A percentile compares a stretch with the other conserved stretches of the same genome.
phyloP scores from a whole-genome alignment of 1,284 basidiomycete genomes.

The Bondarzewia mesenterica region DNA sequence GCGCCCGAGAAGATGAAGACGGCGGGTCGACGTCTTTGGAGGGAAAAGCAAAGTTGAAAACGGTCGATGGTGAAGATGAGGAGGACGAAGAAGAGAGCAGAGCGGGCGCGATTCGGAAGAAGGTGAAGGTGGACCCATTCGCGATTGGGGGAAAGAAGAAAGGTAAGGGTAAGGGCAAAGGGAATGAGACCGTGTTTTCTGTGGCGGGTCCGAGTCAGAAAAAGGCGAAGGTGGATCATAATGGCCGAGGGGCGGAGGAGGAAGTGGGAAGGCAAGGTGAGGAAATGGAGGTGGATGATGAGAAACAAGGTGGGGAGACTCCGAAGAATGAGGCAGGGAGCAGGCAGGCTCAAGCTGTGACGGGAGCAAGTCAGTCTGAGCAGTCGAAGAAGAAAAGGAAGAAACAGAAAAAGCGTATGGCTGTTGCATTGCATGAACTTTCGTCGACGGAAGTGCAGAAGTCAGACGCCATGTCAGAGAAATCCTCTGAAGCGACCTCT shows the following conservation, averaged over 20 bases:
- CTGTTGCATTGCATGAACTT: no score
- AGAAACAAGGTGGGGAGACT: not conserved
- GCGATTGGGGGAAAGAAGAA: constrained; percentile 20
- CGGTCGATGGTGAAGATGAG: no score
- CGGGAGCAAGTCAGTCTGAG: not conserved
- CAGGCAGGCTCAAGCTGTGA: not conserved
- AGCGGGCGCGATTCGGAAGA: constrained; percentile 49
- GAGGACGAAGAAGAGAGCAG: constrained; percentile 47
- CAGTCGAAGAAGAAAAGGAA: constrained; percentile 12
- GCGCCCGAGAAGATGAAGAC: constrained; percentile 27
- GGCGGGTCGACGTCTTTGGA: constrained; percentile 19
- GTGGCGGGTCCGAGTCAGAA: not conserved
- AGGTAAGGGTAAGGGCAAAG: constrained; percentile 19
- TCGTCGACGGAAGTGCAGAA: no score
- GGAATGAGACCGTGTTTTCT: not conserved
- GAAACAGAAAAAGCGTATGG: constrained; percentile 11
- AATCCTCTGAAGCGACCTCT: no score
- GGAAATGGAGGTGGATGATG: constrained; percentile 1
- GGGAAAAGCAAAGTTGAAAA: constrained; percentile 9
- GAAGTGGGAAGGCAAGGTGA: not conserved
- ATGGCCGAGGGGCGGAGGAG: not conserved
- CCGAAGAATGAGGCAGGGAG: not conserved
- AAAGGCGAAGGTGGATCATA: not conserved
- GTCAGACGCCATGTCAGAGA: no score
- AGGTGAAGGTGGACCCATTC: constrained; percentile 49